These are phyloP conservation scores for Diplocarpon rosae DNA, from an alignment of 2,329 filamentous ascomycete species.

Conservation along the genomic window DNA sequence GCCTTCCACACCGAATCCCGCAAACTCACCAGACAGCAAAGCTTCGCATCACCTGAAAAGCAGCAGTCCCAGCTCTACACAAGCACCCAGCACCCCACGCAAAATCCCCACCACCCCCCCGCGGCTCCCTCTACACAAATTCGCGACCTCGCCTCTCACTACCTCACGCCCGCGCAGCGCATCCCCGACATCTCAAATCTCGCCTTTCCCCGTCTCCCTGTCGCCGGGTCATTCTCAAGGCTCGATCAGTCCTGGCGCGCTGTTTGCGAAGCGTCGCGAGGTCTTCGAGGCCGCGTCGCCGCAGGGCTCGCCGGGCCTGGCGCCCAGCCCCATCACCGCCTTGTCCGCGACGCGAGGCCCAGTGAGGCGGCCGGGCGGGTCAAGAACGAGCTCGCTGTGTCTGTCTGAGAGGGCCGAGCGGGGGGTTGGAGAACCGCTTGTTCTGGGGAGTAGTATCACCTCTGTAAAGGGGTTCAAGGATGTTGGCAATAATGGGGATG, in stretches of 20 bases:
- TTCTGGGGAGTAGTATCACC: too few species aligned
- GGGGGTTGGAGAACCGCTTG: too few species aligned
- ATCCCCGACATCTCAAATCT: not conserved
- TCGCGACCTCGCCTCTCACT: not conserved
- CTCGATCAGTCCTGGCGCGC: constrained; percentile 10
- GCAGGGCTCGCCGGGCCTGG: constrained; percentile 2
- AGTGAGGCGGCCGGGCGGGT: not conserved
- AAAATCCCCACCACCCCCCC: too few species aligned
- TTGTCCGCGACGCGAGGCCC: not conserved
- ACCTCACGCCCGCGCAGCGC: not conserved
- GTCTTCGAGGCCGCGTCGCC: constrained; percentile 19
- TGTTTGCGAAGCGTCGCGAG: constrained; percentile 22
- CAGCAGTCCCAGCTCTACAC: too few species aligned
- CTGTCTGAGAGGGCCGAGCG: not conserved
- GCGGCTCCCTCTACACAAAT: not conserved
- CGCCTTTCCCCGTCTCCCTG: not conserved
- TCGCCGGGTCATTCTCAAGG: not conserved
- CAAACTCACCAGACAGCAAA: too few species aligned
- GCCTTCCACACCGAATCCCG: too few species aligned
- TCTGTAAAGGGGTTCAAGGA: too few species aligned
- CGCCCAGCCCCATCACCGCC: not conserved
- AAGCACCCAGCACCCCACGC: too few species aligned
- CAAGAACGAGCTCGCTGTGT: constrained; percentile 7
- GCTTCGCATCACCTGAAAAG: too few species aligned
- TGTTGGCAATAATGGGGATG: too few species aligned